Conservation (phyloP, 2,329 filamentous ascomycete species). For the Sphaceloma murrayae region DNA sequence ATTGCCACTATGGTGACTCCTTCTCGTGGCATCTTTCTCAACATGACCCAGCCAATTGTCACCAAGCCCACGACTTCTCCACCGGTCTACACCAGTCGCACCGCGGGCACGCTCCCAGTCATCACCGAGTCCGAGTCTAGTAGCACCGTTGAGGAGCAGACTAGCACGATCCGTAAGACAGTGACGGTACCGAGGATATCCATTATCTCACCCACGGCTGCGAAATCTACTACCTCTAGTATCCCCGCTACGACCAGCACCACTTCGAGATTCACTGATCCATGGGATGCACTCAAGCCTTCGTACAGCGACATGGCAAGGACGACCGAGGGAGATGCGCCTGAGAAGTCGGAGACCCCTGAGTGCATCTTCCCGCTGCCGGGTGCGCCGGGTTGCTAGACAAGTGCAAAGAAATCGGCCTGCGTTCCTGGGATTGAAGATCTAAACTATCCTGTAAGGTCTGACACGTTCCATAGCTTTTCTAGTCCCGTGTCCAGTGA, state of each 20-base stretch:
- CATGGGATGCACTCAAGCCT: conserved; percentile 8
- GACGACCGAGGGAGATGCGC: neutral
- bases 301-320: neutral
- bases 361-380: conserved; percentile 4
- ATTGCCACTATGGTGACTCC: neutral
- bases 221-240: neutral
- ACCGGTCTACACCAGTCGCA: neutral
- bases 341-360: conserved; percentile 6
- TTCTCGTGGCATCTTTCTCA: neutral
- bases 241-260: neutral
- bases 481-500: no score
- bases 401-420: no score
- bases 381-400: conserved; percentile 4
- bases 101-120: neutral
- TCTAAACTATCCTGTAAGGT: no score
- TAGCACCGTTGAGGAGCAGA: neutral
- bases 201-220: neutral
- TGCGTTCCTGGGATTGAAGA: no score
- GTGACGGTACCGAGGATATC: neutral
- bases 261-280: neutral
- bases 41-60: conserved; percentile 1
- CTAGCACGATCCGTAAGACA: neutral
- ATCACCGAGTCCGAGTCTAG: neutral
- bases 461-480: no score
- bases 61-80: neutral